Evolutionary conservation across 768 basidiomycete genomes (phyloP), one percentile per base, ranked within the genome.

Genomic region (Chiua virens): DNA sequence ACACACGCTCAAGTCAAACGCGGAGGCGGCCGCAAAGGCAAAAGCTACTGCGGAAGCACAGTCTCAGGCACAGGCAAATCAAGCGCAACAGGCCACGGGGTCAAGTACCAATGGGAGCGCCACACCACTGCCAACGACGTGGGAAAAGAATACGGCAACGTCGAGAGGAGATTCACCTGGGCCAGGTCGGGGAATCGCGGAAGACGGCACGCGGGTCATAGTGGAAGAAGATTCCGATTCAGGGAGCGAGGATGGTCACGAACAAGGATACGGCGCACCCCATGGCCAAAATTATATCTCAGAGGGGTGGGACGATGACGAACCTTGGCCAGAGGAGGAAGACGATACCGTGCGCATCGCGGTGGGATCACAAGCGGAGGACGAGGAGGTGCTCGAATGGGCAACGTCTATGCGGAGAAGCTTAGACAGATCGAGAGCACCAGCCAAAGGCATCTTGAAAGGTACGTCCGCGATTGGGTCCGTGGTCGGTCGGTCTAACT

Each of bases 391-490:
- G 50, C 86, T 89, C 61, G 83, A 87, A 20, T 93, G 91, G 91
- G 90, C 87, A 38, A 74, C 81, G 30, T 78, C 85, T 55, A 61
- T 92, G 52, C 81, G 92, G 59, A 71, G 88, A 60, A 87, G 86
- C 65, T 59, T 86, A 23, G 86, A 95, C 75, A 73, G 81, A 69
- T 72, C 77, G 35, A 73, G 80, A 58, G 61, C 72, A 56, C 93
- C 92, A 4, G 72, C 82, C 25, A 90, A 79, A 68, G 92, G 96
- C 20, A 98, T 99, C 50, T 72, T 99, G 55, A 99, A 98, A 69
- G 66, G 86, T 81, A 40, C 27, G 64, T 53, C 4, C 21, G 21
- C 57, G 41, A 7, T 20, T 5, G 25, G 39, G 25, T 28, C 20
- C 25, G 28, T 23, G 42, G 8, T 15, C 3, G 41, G 59, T 50